phyloP scores from a whole-genome alignment of 192 early-diverging fungal genomes.

The Funneliformis geosporum region DNA sequence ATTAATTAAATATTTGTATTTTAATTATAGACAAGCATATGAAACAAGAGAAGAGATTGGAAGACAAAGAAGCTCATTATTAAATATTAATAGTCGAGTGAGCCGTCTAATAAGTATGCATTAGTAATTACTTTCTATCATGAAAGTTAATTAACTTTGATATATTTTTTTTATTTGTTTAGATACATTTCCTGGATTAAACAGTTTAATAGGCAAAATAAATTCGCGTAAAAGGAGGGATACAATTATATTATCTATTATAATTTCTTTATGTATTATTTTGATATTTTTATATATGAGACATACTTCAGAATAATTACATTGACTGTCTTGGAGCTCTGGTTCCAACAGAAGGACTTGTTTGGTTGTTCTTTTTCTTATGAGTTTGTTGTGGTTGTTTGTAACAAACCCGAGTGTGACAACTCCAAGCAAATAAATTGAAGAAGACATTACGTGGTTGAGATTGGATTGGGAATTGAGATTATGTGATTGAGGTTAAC shows the following conservation, averaged over 20 bases:
- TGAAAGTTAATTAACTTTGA: background rate
- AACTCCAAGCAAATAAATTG: too few species aligned
- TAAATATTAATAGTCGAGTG: slow-evolving; percentile 57
- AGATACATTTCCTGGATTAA: slow-evolving; percentile 63
- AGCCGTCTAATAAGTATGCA: slow-evolving; percentile 54
- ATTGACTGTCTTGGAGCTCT: too few species aligned
- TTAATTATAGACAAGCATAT: slow-evolving; percentile 68
- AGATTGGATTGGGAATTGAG: too few species aligned
- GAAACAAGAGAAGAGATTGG: slow-evolving; percentile 65
- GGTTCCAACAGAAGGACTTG: too few species aligned
- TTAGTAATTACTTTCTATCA: background rate
- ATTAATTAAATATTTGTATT: background rate
- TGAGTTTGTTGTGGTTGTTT: too few species aligned
- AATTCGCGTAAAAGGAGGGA: slow-evolving; percentile 66
- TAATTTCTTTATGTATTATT: slow-evolving; percentile 63
- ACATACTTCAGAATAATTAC: background rate
- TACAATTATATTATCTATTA: slow-evolving; percentile 69
- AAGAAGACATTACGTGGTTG: too few species aligned
- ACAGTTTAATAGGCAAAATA: slow-evolving; percentile 70
- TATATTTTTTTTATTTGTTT: background rate
- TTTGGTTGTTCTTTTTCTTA: too few species aligned
- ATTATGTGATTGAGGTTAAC: too few species aligned
- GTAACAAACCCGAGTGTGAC: too few species aligned
- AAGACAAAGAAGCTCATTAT: slow-evolving; percentile 60
- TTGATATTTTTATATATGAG: slow-evolving; percentile 29